Evolutionary conservation across 768 basidiomycete species (phyloP).

Genomic region (Trametopsis cervina): DNA sequence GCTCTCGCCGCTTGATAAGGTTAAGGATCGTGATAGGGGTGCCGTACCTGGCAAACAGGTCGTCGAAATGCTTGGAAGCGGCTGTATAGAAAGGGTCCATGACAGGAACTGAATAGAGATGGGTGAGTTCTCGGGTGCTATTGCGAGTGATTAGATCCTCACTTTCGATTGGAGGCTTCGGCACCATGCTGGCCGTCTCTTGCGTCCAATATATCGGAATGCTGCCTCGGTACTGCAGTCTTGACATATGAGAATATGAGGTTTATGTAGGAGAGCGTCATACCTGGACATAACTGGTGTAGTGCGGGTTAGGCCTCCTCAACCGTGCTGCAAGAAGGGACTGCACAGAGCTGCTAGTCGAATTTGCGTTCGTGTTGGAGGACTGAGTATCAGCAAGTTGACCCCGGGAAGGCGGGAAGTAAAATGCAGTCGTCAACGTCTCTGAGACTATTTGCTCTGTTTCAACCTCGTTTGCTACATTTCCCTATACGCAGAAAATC

Average conservation of each 20-base stretch:
- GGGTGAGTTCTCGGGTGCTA: neutral
- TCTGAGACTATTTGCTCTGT: slow-evolving; percentile 97
- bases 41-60: slow-evolving; percentile 85
- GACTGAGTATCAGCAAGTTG: slow-evolving; percentile 17
- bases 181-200: slow-evolving; percentile 83
- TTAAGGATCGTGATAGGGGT: slow-evolving; percentile 87
- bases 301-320: slow-evolving; percentile 71
- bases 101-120: slow-evolving; percentile 58
- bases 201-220: slow-evolving; percentile 98
- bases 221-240: slow-evolving; percentile 77
- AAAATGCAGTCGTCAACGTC: slow-evolving; percentile 83
- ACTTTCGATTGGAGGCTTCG: slow-evolving; percentile 96
- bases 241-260: neutral
- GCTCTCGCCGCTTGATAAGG: slow-evolving; percentile 82
- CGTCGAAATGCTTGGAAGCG: slow-evolving; percentile 88
- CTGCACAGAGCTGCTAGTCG: neutral
- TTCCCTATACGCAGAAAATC: slow-evolving; percentile 53
- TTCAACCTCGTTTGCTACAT: slow-evolving; percentile 98
- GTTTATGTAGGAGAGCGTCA: slow-evolving; percentile 2
- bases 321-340: neutral
- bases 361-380: neutral
- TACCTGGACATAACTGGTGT: slow-evolving; percentile 93
- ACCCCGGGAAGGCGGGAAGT: slow-evolving; percentile 49
- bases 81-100: slow-evolving; percentile 94
- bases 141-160: slow-evolving; percentile 21